These are phyloP conservation scores for Boletus insuetus DNA, from an alignment of 768 basidiomycete species.

Conservation along the genomic window DNA sequence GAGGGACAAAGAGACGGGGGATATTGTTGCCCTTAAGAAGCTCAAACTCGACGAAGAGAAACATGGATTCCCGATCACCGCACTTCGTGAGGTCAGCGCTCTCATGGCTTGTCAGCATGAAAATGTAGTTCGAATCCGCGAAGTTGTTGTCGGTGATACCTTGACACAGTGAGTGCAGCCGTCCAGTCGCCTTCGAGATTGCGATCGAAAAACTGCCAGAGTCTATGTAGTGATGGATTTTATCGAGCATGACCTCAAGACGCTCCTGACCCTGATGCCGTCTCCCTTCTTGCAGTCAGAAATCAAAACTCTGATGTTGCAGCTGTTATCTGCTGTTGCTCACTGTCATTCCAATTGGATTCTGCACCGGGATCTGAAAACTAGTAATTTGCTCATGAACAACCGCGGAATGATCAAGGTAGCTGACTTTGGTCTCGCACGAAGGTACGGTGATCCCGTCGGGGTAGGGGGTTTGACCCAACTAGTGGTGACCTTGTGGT, in stretches of 20 bases:
- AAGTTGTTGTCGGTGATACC: conserved; percentile 98
- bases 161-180: conserved; percentile 87
- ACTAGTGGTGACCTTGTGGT: conserved; percentile 98
- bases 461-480: conserved; percentile 98
- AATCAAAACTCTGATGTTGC: conserved; percentile 94
- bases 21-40: conserved; percentile 96
- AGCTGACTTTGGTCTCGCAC: conserved; percentile 95
- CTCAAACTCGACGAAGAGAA: conserved; percentile 98
- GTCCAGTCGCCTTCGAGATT: conserved; percentile 2
- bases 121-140: conserved; percentile 95
- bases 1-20: conserved; percentile 88
- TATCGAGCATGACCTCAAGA: conserved; percentile 98
- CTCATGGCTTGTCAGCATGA: conserved; percentile 93
- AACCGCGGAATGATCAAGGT: conserved; percentile 98
- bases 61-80: conserved; percentile 97
- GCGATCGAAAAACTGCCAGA: conserved; percentile 42
- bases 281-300: conserved; percentile 96
- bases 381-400: conserved; percentile 97
- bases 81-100: conserved; percentile 92
- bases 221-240: conserved; percentile 99
- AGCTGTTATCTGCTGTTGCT: conserved; percentile 88
- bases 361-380: conserved; percentile 95
- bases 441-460: conserved; percentile 94
- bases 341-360: conserved; percentile 98
- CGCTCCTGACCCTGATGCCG: conserved; percentile 92